Percentiles rank a stretch among this genome's conserved stretches.
Evolutionary conservation across 2,329 filamentous ascomycete species (phyloP).

Genomic region (Plenodomus lindquistii): DNA sequence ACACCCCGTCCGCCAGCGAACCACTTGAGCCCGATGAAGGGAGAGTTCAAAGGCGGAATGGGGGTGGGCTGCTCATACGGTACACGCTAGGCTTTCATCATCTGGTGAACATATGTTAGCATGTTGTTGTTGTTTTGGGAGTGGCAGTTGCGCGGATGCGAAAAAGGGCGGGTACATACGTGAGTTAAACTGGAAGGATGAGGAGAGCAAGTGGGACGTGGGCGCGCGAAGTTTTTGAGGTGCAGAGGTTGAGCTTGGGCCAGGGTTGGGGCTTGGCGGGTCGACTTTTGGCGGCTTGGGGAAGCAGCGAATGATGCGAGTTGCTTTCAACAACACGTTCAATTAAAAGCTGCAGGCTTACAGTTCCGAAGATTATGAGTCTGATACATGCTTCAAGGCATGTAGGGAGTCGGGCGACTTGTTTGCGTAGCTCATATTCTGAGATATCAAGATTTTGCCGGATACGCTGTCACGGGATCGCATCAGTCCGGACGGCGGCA

Average conservation of each 20-base stretch:
- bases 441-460: slow-evolving; percentile 40
- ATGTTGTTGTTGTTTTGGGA: slow-evolving; percentile 24
- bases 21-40: slow-evolving; percentile 88
- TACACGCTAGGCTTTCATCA: slow-evolving; percentile 99
- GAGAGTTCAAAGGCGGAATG: slow-evolving; percentile 76
- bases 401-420: slow-evolving; percentile 12
- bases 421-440: slow-evolving; percentile 35
- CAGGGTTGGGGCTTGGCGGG: slow-evolving; percentile 23
- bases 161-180: slow-evolving; percentile 62
- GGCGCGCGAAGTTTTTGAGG: slow-evolving; percentile 42
- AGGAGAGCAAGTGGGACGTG: slow-evolving; percentile 54
- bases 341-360: background rate
- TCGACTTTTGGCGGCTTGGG: slow-evolving; percentile 2
- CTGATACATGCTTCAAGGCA: slow-evolving; percentile 21
- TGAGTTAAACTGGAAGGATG: slow-evolving; percentile 99
- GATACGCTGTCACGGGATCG: slow-evolving; percentile 36
- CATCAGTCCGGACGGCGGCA: slow-evolving; percentile 10
- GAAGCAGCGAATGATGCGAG: background rate
- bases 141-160: background rate
- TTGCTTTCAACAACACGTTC: background rate
- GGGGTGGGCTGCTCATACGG: slow-evolving; percentile 79
- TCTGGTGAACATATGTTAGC: slow-evolving; percentile 56
- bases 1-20: slow-evolving; percentile 65
- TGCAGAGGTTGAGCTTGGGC: slow-evolving; percentile 23
- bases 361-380: slow-evolving; percentile 21